Base-by-base conservation (phyloP, 176 grass and related monocot species). In the Oryza punctata region DNA sequence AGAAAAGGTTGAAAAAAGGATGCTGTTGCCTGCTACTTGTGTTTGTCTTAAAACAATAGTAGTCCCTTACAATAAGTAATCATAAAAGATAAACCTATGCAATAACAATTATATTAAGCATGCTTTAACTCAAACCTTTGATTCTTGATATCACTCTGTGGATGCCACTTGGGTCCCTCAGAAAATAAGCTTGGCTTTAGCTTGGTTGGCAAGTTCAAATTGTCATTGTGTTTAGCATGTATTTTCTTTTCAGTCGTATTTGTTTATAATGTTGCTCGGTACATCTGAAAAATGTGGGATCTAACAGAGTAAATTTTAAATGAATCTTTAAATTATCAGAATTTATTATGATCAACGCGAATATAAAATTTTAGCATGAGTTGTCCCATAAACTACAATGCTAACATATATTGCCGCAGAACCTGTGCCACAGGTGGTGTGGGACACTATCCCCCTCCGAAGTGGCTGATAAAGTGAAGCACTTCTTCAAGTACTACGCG, bases 391-490 rank as follows among this genome's bases (percentile, higher is more conserved):
- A 73, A 61, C 43, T 44, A 67, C 47, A 40, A 19, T 38, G 47
- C 37, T 69, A 90, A 86, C 19, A 46, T 64, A 26, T 81, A 35
- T 38, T 85, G 65, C 81, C 83, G 71, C 83, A 98, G 96, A 91
- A 98, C 78, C 78, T 98, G 23, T 98, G 89, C 67, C 92, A 94
- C 76, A 90, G 90, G 63, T 98, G 96, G 96, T 93, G 87, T 70
- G 89, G 93, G 28, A 93, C 66, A 69, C 77, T 95, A 85, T 89
- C 91, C 67, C 96, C 96, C 16, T 90, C 89, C 46, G 96, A 95
- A 61, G 93, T 98, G 63, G 96, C 96, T 59, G 93, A 98, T 5
- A 98, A 98, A 90, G 96, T 98, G 74, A 98, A 98, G 75, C 93
- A 98, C 84, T 98, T 98, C 74, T 98, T 94, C 43, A 98, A 95